Base-by-base conservation (phyloP, 345 rosid genomes). In the Citrus trifoliata region DNA sequence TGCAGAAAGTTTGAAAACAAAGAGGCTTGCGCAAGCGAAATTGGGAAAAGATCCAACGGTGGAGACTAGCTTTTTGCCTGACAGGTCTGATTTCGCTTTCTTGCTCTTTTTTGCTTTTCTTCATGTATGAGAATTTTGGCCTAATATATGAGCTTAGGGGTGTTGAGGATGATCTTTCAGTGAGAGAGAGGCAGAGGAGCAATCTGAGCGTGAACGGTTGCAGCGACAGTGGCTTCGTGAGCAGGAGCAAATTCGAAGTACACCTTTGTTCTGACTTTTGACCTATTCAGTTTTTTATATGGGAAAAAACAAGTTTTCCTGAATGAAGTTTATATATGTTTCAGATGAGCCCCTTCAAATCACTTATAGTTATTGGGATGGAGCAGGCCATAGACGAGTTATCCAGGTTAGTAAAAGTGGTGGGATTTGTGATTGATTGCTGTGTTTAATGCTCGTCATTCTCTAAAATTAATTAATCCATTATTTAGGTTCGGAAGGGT, bases 311-410 rank as follows among this genome's bases (percentile, higher is more conserved):
- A 24, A 46, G n/a, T 59, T 21, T 74, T 58, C 19, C 76, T 82
- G 76, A 86, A 53, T 28, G 22, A 58, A 28, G 16, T 78, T 28
- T 48, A 55, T 35, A 28, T 81, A 21, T 82, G 40, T 75, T 80
- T 80, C 88, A 97, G 99, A 88, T 77, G 99, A 97, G 85, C 93
- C 98, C 80, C 93, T 97, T 80, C 67, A 92, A 89, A 97, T 97
- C 71, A 97, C 99, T 78, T 97, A 97, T 89, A 97, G 98, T 81
- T 94, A 97, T 83, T 97, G 98, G 98, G 99, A 97, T 88, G 99
- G 99, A 74, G 88, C 98, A 7, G 99, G 98, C 38, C 99, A 97
- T 78, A 93, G 98, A 81, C 87, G 98, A 77, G 95, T 90, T 80
- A 85, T 94, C 81, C 98, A 90, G 91, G 99, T 81, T 78, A 83